Evolutionary conservation across 176 grass and related monocot genomes (phyloP), one percentile per base, ranked within the genome.

Genomic region (Themeda triandra): DNA sequence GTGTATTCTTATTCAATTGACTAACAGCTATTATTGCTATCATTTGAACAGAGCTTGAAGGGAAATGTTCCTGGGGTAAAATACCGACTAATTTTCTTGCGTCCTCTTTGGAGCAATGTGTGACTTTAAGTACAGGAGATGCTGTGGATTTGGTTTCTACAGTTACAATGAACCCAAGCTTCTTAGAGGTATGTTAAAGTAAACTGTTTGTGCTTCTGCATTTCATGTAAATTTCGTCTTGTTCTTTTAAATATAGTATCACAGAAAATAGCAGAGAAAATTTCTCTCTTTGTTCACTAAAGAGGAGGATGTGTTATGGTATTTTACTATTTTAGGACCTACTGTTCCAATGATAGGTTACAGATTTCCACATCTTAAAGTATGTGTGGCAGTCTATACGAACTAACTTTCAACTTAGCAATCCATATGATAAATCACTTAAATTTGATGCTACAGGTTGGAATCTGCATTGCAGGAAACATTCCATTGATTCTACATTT

Each of bases 41-140:
- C 71, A 18, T 77, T 91, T 83, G 83, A 54, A 37, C 71, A 99
- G 96, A 99, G 74, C 71, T 90, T 88, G 88, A 92, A 91, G 96
- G 96, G 65, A 94, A 94, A 71, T 99, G 92, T 71, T 89, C 51
- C 51, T 96, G 91, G 87, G 96, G 96, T 73, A 92, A 93, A 87
- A 96, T 99, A 87, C 88, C 93, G 12, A 88, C 90, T 79, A 84
- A 83, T 91, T 82, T 89, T 76, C 91, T 96, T 83, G 91, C 84
- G 79, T 92, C 92, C 25, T 96, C 91, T 79, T 87, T 99, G 86
- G 89, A 91, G 69, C 87, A 94, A 49, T 94, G 89, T 76, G 91
- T 88, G 70, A 89, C 81, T 49, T 89, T 99, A 86, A 96, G 92
- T 74, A 77, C 89, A 82, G 96, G 93, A 31, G 86, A 92, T 70